These are phyloP conservation scores for Eucalyptus caleyi DNA, from an alignment of 345 rosid genomes.

Conservation along the genomic window DNA sequence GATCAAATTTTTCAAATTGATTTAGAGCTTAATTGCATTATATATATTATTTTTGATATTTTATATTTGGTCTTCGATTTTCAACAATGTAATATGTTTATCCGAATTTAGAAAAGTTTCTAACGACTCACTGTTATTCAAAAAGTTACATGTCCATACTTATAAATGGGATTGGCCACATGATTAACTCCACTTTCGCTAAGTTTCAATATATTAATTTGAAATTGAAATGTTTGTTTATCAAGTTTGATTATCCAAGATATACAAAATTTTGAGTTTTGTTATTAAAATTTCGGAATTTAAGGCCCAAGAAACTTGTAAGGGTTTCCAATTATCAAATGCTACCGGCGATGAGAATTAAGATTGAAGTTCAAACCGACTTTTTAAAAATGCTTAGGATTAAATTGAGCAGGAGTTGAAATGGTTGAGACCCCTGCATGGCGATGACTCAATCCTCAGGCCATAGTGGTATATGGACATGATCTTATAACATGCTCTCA, in stretches of 20 bases:
- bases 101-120: rapidly evolving
- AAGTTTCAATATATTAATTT: neutral
- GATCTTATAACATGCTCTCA: neutral
- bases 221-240: neutral
- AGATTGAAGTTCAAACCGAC: neutral
- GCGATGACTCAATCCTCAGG: neutral
- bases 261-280: neutral
- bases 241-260: neutral
- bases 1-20: too few species aligned
- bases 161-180: neutral
- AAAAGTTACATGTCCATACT: neutral
- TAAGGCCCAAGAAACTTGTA: neutral
- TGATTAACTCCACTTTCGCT: neutral
- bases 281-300: neutral
- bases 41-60: too few species aligned
- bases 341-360: rapidly evolving
- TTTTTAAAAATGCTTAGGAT: neutral
- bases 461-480: neutral
- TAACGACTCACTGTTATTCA: neutral
- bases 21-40: too few species aligned
- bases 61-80: too few species aligned
- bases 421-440: neutral
- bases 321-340: neutral
- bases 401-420: neutral
- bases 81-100: too few species aligned